Evolutionary conservation across 495 filamentous ascomycete genomes (phyloP), one percentile per base, ranked within the genome.

Genomic region (Apiosordaria backusii): DNA sequence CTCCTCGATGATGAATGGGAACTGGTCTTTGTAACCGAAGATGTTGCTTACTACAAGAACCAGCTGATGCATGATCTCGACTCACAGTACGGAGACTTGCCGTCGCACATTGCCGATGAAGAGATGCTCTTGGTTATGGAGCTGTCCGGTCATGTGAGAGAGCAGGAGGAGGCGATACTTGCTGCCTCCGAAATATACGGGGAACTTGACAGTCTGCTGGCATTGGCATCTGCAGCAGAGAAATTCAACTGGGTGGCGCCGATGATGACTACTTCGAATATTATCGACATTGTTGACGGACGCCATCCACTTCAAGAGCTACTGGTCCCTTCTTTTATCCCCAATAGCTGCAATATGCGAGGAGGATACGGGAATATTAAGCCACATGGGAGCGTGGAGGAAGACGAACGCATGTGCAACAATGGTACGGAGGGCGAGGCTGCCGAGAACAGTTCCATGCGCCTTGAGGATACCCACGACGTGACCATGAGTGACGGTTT

Each of bases 301-400:
- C 86, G 93, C 0, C 96, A 98, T 78, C 86, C 91, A 2, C 79
- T 99, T 13, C 95, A 98, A 79, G 95, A 98, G 70, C 81, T 94
- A 24, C 89, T 91, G 0, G 92, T 97, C 4, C 79, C 92, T 0
- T 90, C 92, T 0, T 99, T 90, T 68, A 89, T 99, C 4, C 84
- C 92, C 22, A 99, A 99, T 67, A 87, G 93, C 75, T 89, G 89
- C 27, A 77, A 74, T 25, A 72, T 99, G 18, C 72, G 78, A 22
- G 92, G 92, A n/a, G 92, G 93, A 9, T 60, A 10, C 16, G 35
- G 35, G 9, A 13, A 45, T 10, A 13, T 13, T 13, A 45, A 45
- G 13, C 35, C 3, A 45, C 35, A 45, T 6, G 35, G 9, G 10
- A 45, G 35, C 35, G 9, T 45, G 35, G 35, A 13, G 2, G 35